phyloP scores from a whole-genome alignment of 805 yeast species.

The Pichia kluyveri region DNA sequence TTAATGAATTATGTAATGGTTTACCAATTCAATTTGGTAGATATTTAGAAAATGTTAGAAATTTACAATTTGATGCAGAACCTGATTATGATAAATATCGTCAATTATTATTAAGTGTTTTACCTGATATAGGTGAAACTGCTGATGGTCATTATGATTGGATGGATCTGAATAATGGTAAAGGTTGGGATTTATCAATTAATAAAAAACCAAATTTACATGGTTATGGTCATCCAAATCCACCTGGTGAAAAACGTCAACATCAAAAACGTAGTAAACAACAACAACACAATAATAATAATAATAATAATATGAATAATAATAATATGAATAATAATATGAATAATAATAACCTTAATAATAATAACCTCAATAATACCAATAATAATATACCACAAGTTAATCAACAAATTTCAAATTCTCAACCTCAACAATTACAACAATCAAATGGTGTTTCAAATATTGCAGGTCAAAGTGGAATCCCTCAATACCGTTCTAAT shows the following conservation, averaged over 20 bases:
- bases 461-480: constrained; percentile 11
- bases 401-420: constrained; percentile 9
- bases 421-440: constrained; percentile 4
- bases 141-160: constrained; percentile 94
- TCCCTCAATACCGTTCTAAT: constrained; percentile 3
- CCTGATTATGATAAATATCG: constrained; percentile 91
- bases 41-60: constrained; percentile 81
- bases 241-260: constrained; percentile 50
- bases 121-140: constrained; percentile 58
- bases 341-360: constrained; percentile 7
- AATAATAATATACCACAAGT: constrained; percentile 1
- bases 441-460: constrained; percentile 27
- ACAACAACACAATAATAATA: constrained; percentile 14
- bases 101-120: constrained; percentile 65
- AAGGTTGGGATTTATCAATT: constrained; percentile 88
- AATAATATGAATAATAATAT: constrained; percentile 2
- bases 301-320: constrained; percentile 4
- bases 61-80: constrained; percentile 82
- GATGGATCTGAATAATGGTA: constrained; percentile 93
- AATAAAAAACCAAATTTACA: constrained; percentile 91
- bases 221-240: constrained; percentile 94
- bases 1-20: constrained; percentile 78
- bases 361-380: constrained; percentile 7
- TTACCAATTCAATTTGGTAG: constrained; percentile 90
- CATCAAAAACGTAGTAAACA: constrained; percentile 29